These are phyloP conservation scores for Pleurotus platypus DNA, from an alignment of 768 basidiomycete genomes.

Conservation along the genomic window DNA sequence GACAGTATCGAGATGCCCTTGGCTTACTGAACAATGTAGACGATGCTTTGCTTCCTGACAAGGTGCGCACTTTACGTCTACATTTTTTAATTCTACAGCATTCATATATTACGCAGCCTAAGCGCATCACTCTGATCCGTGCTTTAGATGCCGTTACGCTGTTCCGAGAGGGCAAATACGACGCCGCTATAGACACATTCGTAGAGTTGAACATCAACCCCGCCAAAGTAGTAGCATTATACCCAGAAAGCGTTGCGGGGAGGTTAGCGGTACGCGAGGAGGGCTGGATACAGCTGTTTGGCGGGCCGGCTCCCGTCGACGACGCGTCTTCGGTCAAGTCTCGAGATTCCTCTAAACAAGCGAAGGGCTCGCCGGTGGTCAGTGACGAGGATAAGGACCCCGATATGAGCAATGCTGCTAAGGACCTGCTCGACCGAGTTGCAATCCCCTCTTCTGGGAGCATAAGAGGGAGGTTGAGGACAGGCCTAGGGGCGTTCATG, in stretches of 20 bases:
- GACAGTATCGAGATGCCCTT: constrained; percentile 76
- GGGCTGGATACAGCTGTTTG: constrained; percentile 80
- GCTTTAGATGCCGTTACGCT: constrained; percentile 76
- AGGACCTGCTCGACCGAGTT: constrained; percentile 30
- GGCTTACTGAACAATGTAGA: constrained; percentile 73
- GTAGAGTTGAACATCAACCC: constrained; percentile 89
- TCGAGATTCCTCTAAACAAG: constrained; percentile 17
- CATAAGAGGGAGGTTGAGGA: constrained; percentile 49
- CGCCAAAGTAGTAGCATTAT: constrained; percentile 88
- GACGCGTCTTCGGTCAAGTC: constrained; percentile 22
- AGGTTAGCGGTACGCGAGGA: constrained; percentile 66
- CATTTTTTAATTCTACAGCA: background rate
- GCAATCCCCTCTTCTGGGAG: constrained; percentile 34
- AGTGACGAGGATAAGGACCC: constrained; percentile 17
- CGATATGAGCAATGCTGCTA: background rate
- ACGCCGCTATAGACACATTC: constrained; percentile 82
- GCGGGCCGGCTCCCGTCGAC: constrained; percentile 52
- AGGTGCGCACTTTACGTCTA: constrained; percentile 33
- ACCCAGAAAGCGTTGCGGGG: constrained; percentile 79
- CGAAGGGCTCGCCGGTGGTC: constrained; percentile 1
- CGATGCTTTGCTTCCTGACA: constrained; percentile 53
- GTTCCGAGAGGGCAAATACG: constrained; percentile 67
- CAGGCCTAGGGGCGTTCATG: constrained; percentile 51
- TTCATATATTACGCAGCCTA: constrained; percentile 33
- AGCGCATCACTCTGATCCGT: constrained; percentile 51